Conservation (phyloP, 768 basidiomycete species). For the Nevesoporus exiguus region DNA sequence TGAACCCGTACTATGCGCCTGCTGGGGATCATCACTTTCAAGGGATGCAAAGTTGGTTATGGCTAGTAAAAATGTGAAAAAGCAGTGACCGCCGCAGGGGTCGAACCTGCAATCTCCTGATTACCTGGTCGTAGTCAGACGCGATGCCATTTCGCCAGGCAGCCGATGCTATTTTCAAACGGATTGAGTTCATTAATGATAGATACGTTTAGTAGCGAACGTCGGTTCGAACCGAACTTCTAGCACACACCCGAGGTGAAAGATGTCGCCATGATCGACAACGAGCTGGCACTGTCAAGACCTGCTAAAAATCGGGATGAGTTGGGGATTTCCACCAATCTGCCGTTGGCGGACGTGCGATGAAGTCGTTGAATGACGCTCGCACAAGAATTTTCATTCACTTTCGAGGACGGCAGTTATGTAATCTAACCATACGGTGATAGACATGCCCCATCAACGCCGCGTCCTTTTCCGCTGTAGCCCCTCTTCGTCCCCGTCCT, state of each 20-base stretch:
- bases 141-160: slow-evolving; percentile 93
- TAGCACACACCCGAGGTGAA: too few relatives aligned
- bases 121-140: slow-evolving; percentile 76
- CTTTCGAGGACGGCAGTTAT: slow-evolving; percentile 11
- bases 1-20: too few relatives aligned
- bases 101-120: slow-evolving; percentile 95
- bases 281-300: background rate
- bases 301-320: background rate
- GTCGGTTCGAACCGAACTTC: too few relatives aligned
- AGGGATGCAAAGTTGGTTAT: too few relatives aligned
- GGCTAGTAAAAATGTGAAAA: background rate
- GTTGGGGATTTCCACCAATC: too few relatives aligned
- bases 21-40: too few relatives aligned
- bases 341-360: too few relatives aligned
- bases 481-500: slow-evolving; percentile 15
- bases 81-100: slow-evolving; percentile 46
- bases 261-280: background rate
- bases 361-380: too few relatives aligned
- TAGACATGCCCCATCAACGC: slow-evolving; percentile 4
- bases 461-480: slow-evolving; percentile 15
- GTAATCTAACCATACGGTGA: slow-evolving; percentile 8
- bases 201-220: too few relatives aligned
- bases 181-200: background rate
- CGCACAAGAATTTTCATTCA: slow-evolving; percentile 23
- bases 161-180: slow-evolving; percentile 37